Conservation (phyloP, 2,329 filamentous ascomycete species). For the Fusarium cicatricum region DNA sequence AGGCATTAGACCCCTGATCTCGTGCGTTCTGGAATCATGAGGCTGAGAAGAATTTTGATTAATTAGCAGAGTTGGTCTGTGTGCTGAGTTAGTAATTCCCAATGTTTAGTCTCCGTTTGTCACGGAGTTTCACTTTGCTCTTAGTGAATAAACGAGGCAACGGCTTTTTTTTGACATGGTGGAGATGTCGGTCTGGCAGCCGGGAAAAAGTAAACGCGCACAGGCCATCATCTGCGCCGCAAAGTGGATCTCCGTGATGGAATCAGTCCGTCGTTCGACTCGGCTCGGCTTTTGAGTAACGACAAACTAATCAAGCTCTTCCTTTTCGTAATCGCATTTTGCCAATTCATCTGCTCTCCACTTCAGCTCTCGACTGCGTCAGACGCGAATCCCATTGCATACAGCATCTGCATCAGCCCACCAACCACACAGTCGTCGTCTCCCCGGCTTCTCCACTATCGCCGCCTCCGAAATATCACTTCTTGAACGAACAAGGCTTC, state of each 20-base stretch:
- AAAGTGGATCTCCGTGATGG: constrained; percentile 20
- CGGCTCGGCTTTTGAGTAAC: neutral
- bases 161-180: constrained; percentile 6
- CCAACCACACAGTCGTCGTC: neutral
- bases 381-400: neutral
- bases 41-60: constrained; percentile 4
- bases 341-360: neutral
- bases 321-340: constrained; percentile 6
- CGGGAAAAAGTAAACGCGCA: constrained; percentile 38
- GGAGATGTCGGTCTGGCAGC: constrained; percentile 17
- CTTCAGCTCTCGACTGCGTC: neutral
- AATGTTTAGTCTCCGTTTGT: neutral
- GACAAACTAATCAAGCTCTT: constrained; percentile 29
- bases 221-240: constrained; percentile 5
- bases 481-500: constrained; percentile 7
- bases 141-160: constrained; percentile 5
- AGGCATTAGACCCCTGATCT: constrained; percentile 1
- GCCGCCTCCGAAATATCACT: neutral
- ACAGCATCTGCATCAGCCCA: no score
- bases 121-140: no score
- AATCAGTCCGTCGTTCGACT: constrained; percentile 20
- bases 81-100: neutral
- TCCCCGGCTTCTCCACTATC: constrained; percentile 15
- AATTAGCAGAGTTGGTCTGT: constrained; percentile 13
- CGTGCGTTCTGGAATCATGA: constrained; percentile 14